Conservation (phyloP, 352 stramenopile genomes). For the Pythium vanterpoolii region DNA sequence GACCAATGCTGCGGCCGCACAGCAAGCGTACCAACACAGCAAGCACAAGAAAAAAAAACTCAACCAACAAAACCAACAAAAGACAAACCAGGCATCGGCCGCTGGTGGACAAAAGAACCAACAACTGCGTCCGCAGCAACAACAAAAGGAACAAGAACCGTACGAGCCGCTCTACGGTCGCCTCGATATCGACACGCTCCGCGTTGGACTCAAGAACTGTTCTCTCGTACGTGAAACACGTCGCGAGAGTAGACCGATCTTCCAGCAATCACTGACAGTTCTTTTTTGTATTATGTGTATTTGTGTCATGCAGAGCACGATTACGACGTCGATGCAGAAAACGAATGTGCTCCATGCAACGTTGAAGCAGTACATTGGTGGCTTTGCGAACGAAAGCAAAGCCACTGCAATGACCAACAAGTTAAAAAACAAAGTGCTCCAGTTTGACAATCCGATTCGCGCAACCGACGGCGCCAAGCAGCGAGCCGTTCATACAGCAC, state of each 20-base stretch:
- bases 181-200: slow-evolving; percentile 41
- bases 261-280: not conserved
- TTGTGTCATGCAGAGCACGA: slow-evolving; percentile 6
- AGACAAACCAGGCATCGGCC: not conserved
- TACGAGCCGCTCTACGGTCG: slow-evolving; percentile 56
- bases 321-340: slow-evolving; percentile 19
- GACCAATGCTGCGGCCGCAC: slow-evolving; percentile 29
- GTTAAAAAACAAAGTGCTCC: slow-evolving; percentile 79
- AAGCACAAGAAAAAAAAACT: slow-evolving; percentile 34
- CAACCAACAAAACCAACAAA: slow-evolving; percentile 9
- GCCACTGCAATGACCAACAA: slow-evolving; percentile 31
- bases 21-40: slow-evolving; percentile 68
- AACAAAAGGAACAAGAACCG: slow-evolving; percentile 4
- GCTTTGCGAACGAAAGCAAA: slow-evolving; percentile 15
- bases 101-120: not conserved
- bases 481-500: slow-evolving; percentile 25
- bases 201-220: slow-evolving; percentile 64
- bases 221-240: slow-evolving; percentile 38
- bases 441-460: slow-evolving; percentile 72
- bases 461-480: slow-evolving; percentile 27
- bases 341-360: slow-evolving; percentile 6
- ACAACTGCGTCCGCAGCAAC: not conserved
- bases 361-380: slow-evolving; percentile 43
- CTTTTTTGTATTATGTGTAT: slow-evolving; percentile 15
- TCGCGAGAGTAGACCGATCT: not conserved